A percentile compares a stretch with the other conserved stretches of the same genome.
Evolutionary conservation across 495 filamentous ascomycete species (phyloP).

Genomic region (Neurospora hispaniola): DNA sequence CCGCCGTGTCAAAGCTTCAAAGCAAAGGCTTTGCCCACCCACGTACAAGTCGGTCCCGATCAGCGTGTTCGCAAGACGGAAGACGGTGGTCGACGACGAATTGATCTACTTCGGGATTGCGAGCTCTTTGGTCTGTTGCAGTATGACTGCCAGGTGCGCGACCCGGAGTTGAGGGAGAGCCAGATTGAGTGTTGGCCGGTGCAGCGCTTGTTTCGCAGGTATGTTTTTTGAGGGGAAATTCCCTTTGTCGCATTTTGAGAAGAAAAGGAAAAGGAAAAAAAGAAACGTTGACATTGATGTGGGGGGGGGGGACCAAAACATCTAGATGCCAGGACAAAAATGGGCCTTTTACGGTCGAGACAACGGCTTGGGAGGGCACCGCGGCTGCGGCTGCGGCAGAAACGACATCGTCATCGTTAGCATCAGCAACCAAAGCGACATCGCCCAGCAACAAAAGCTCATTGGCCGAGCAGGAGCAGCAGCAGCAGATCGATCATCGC

Average conservation of each 20-base stretch:
- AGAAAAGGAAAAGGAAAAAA: neutral
- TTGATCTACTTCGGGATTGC: conserved; percentile 54
- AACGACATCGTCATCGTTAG: neutral
- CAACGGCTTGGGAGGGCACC: conserved; percentile 61
- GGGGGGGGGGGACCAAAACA: neutral
- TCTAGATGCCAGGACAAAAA: conserved; percentile 59
- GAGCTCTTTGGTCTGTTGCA: conserved; percentile 69
- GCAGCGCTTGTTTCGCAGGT: conserved; percentile 72
- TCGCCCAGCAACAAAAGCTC: neutral
- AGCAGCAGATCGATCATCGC: neutral
- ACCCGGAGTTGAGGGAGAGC: conserved; percentile 39
- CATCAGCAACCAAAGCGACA: neutral
- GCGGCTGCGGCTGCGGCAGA: neutral
- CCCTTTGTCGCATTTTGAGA: neutral
- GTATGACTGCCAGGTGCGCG: conserved; percentile 62
- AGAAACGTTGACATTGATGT: neutral
- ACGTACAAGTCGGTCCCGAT: conserved; percentile 36
- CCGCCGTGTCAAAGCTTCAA: conserved; percentile 49
- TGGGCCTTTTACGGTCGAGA: conserved; percentile 62
- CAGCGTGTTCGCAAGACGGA: conserved; percentile 41
- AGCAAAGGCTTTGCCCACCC: conserved; percentile 36
- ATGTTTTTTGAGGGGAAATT: conserved; percentile 19
- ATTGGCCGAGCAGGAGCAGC: neutral
- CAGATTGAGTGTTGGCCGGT: conserved; percentile 62
- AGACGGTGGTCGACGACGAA: conserved; percentile 18